These are phyloP conservation scores for Trichophyton rubrum DNA, from an alignment of 2,329 filamentous ascomycete species.

Conservation along the genomic window DNA sequence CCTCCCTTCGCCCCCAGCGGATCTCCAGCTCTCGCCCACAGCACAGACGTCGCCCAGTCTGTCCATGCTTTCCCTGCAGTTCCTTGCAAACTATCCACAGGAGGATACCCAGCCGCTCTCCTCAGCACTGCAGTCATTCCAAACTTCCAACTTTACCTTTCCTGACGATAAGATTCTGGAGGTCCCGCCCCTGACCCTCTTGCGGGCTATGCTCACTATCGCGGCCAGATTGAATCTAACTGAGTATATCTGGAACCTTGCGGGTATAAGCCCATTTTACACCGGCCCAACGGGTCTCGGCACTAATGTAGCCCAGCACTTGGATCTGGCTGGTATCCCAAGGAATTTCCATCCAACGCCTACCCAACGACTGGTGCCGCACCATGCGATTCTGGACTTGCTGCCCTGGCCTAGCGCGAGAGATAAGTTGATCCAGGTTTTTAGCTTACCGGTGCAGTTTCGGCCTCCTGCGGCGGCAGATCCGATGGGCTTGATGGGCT, in stretches of 20 bases:
- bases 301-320: slow-evolving; percentile 17
- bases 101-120: slow-evolving; percentile 12
- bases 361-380: slow-evolving; percentile 39
- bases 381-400: slow-evolving; percentile 47
- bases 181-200: slow-evolving; percentile 37
- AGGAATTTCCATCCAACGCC: slow-evolving; percentile 40
- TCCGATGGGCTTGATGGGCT: slow-evolving; percentile 38
- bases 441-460: slow-evolving; percentile 37
- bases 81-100: slow-evolving; percentile 8
- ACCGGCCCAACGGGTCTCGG: slow-evolving; percentile 8
- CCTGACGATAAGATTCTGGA: slow-evolving; percentile 41
- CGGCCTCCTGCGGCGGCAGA: slow-evolving; percentile 39
- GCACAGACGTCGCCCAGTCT: slow-evolving; percentile 4
- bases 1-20: slow-evolving; percentile 6
- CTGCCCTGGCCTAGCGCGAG: slow-evolving; percentile 46
- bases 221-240: slow-evolving; percentile 36
- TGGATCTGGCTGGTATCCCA: slow-evolving; percentile 30
- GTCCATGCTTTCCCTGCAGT: slow-evolving; percentile 9
- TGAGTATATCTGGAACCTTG: slow-evolving; percentile 36
- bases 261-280: slow-evolving; percentile 38
- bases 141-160: slow-evolving; percentile 21
- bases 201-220: slow-evolving; percentile 38
- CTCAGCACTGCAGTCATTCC: slow-evolving; percentile 14
- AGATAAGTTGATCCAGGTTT: slow-evolving; percentile 41
- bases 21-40: slow-evolving; percentile 5